Percentiles rank a stretch among this genome's conserved stretches.
Conservation (phyloP, 1,139 yeast species). For the Wickerhamomyces sp. region DNA sequence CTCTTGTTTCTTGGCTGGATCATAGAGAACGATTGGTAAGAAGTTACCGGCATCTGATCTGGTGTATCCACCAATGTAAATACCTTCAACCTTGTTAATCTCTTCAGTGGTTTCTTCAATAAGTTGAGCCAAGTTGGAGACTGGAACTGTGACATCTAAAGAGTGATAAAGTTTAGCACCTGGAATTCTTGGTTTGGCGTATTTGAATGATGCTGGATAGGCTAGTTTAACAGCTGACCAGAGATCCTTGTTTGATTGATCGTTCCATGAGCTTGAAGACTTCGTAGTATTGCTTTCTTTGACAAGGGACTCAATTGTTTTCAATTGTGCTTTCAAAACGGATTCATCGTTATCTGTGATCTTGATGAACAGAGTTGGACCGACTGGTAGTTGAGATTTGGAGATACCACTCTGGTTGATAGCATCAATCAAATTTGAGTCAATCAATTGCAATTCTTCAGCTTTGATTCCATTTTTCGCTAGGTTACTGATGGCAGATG, state of each 20-base stretch:
- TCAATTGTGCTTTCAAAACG: slow-evolving; percentile 50
- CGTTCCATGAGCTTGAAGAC: slow-evolving; percentile 53
- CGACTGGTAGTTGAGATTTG: slow-evolving; percentile 55
- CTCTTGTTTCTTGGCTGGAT: slow-evolving; percentile 26
- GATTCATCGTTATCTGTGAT: slow-evolving; percentile 56
- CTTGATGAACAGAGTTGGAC: slow-evolving; percentile 71
- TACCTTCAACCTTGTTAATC: slow-evolving; percentile 69
- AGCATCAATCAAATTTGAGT: slow-evolving; percentile 59
- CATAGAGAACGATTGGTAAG: slow-evolving; percentile 45
- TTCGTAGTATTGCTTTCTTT: slow-evolving; percentile 38
- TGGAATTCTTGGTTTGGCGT: slow-evolving; percentile 50
- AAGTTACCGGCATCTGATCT: slow-evolving; percentile 61
- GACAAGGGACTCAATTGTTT: slow-evolving; percentile 47
- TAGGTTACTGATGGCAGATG: slow-evolving; percentile 53
- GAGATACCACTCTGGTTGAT: slow-evolving; percentile 56
- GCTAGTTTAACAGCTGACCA: slow-evolving; percentile 88
- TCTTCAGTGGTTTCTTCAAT: slow-evolving; percentile 51
- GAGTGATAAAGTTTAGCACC: slow-evolving; percentile 70
- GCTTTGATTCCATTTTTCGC: slow-evolving; percentile 54
- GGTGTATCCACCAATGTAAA: slow-evolving; percentile 64
- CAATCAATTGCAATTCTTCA: slow-evolving; percentile 54
- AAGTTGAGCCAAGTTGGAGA: slow-evolving; percentile 58
- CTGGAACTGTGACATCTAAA: slow-evolving; percentile 83
- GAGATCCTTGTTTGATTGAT: slow-evolving; percentile 57
- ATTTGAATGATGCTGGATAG: slow-evolving; percentile 73